Evolutionary conservation across 805 yeast species (phyloP).

Genomic region (Maudiozyma barnettii): DNA sequence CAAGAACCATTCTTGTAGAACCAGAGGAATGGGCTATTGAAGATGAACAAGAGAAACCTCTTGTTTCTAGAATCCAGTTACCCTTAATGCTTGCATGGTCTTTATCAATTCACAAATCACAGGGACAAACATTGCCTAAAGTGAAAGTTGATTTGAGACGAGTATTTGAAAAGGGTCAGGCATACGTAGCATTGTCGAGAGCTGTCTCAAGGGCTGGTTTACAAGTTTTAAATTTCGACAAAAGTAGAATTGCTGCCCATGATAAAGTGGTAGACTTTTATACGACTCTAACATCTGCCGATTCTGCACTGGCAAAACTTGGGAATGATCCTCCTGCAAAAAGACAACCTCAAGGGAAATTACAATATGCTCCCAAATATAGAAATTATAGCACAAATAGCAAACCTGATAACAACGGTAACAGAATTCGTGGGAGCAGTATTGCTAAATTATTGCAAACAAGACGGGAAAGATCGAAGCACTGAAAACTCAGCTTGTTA

Average conservation of each 20-base stretch:
- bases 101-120: slow-evolving; percentile 88
- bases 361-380: slow-evolving; percentile 3
- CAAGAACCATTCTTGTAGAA: slow-evolving; percentile 67
- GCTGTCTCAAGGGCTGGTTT: slow-evolving; percentile 78
- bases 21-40: slow-evolving; percentile 78
- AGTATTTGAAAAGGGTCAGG: slow-evolving; percentile 88
- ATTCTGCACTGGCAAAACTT: slow-evolving; percentile 17
- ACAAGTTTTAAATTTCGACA: slow-evolving; percentile 68
- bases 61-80: slow-evolving; percentile 68
- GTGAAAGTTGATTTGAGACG: slow-evolving; percentile 68
- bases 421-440: neutral
- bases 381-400: neutral
- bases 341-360: neutral
- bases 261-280: slow-evolving; percentile 66
- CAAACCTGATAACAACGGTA: neutral
- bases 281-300: slow-evolving; percentile 32
- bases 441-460: neutral
- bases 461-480: neutral
- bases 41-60: slow-evolving; percentile 56
- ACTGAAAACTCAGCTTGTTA: neutral
- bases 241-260: slow-evolving; percentile 57
- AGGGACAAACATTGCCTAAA: slow-evolving; percentile 77
- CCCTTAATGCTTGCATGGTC: slow-evolving; percentile 97
- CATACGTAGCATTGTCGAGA: slow-evolving; percentile 89
- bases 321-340: neutral